Conservation (phyloP, 306 rosid species). For the Psophocarpus tetragonolobus region DNA sequence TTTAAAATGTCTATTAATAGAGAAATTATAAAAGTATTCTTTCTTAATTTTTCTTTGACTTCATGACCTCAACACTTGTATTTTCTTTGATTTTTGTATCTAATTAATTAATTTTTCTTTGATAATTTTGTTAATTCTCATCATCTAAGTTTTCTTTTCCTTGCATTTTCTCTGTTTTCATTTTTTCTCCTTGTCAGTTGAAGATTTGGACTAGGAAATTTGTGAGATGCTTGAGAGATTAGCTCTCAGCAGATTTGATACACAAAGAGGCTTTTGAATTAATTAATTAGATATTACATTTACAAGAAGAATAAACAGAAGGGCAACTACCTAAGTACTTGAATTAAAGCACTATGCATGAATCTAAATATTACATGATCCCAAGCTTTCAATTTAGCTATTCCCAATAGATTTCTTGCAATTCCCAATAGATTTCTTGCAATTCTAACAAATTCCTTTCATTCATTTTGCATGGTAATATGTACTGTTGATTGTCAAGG, state of each 20-base stretch:
- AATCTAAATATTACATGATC: background rate
- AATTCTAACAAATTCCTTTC: background rate
- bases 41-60: background rate
- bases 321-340: background rate
- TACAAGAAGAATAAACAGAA: background rate
- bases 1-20: background rate
- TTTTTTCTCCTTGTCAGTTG: background rate
- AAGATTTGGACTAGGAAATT: background rate
- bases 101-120: too few relatives aligned
- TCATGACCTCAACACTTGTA: slow-evolving; percentile 13
- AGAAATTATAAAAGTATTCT: slow-evolving; percentile 13
- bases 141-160: background rate
- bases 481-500: background rate
- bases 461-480: slow-evolving; percentile 11
- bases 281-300: background rate
- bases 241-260: background rate
- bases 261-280: background rate
- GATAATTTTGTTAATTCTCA: background rate
- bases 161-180: background rate
- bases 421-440: background rate
- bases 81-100: too few relatives aligned
- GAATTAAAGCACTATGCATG: background rate
- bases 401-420: background rate
- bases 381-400: background rate
- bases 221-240: background rate